Base-by-base conservation (phyloP, 1,284 basidiomycete species). In the Cryptococcus sp. region DNA sequence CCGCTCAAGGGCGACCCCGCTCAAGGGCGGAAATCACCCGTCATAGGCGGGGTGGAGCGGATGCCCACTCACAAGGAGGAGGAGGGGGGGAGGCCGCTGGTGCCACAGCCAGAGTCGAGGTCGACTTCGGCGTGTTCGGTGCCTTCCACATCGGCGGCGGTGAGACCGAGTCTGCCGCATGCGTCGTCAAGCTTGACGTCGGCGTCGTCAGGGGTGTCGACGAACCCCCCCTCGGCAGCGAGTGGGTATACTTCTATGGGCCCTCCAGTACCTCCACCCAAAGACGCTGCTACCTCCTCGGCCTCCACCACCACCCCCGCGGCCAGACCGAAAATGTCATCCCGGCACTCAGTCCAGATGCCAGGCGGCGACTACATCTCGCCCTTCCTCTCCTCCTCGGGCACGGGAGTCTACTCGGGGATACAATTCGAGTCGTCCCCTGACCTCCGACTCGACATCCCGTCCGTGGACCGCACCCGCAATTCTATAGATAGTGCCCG, bases 341-440 rank as follows among this genome's bases (percentile, higher is more conserved):
- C 60, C 16, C 39, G 60, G 7, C 66, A 68, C 57, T 67, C 65
- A 24, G 55, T 67, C 20, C 64, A 64, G 46, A 50, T 58, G 38
- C 57, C 62, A 12, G 45, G 51, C 4, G 53, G 55, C 18, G 60
- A 61, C 21, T 66, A 68, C 43, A 57, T 62, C n/a, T 67, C 71
- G 2, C 69, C 69, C 0, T 64, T 68, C 53, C 42, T 63, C 15
- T 61, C 64, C 1, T 49, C 45, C 28, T 33, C 28, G 5, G 28
- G 28, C 28, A 9, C 5, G 5, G 28, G 28, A 33, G 28, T 9
- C 28, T 33, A 23, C 15, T 18, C 43, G 9, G 4, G 11, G 28
- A 20, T 24, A n/a, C 11, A 24, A 2, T 33, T 35, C 20, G 46
- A 47, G 33, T 47, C 46, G 2, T 24, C 36, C 12, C 46, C 46